These are phyloP conservation scores for Aureobasidium mangrovei DNA, from an alignment of 2,329 filamentous ascomycete genomes.

Conservation along the genomic window DNA sequence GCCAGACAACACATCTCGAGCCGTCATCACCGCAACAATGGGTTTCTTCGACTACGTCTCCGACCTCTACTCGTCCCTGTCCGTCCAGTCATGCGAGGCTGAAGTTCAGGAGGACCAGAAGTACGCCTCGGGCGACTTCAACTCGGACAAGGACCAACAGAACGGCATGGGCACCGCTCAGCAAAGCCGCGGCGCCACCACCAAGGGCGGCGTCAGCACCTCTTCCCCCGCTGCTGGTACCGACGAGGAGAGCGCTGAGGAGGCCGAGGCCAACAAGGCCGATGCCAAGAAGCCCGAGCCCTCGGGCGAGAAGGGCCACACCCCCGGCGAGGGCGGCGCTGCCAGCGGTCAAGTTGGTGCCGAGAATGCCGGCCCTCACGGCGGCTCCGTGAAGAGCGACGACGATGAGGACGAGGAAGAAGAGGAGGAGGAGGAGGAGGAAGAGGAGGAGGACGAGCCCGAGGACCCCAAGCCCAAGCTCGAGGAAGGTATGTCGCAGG, in stretches of 20 bases:
- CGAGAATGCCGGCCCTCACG: constrained; percentile 21
- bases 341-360: constrained; percentile 22
- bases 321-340: constrained; percentile 22
- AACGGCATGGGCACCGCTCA: constrained; percentile 22
- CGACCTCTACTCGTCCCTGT: constrained; percentile 58
- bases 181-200: constrained; percentile 23
- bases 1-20: constrained; percentile 9
- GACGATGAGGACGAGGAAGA: constrained; percentile 42
- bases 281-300: constrained; percentile 27
- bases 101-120: constrained; percentile 48
- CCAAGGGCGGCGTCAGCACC: constrained; percentile 32
- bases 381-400: constrained; percentile 24
- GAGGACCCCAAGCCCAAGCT: constrained; percentile 82
- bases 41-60: constrained; percentile 56
- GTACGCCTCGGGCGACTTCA: constrained; percentile 36
- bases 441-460: constrained; percentile 72
- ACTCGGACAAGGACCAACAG: constrained; percentile 27
- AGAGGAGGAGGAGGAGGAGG: constrained; percentile 52
- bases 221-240: constrained; percentile 33
- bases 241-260: constrained; percentile 34
- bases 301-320: constrained; percentile 21
- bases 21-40: constrained; percentile 36
- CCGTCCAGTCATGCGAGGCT: constrained; percentile 51
- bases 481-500: constrained; percentile 68
- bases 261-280: constrained; percentile 36